A percentile compares a stretch with the other conserved stretches of the same genome.
These are phyloP conservation scores for Globisporangium paroecandrum DNA, from an alignment of 352 stramenopile genomes.

Conservation along the genomic window DNA sequence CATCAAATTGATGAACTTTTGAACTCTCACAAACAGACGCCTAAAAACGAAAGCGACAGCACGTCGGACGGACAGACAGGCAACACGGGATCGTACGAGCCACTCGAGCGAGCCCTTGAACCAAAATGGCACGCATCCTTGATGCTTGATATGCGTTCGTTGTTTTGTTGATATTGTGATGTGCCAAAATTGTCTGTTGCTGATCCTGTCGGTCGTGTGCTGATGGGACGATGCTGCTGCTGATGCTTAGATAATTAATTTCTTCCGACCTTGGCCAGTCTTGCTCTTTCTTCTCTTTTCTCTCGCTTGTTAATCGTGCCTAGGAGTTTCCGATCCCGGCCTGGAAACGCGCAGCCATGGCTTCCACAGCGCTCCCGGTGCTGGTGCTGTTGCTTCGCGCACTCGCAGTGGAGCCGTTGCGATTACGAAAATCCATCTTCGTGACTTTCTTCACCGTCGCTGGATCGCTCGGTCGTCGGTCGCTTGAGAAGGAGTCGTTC, in stretches of 20 bases:
- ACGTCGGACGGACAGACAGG: background rate
- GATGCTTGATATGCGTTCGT: slow-evolving; percentile 3
- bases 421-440: slow-evolving; percentile 40
- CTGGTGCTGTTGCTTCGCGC: slow-evolving; percentile 8
- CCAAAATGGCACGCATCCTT: background rate
- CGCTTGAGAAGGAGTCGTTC: slow-evolving; percentile 13
- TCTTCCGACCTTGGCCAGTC: background rate
- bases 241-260: slow-evolving; percentile 13
- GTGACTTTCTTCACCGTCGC: slow-evolving; percentile 25
- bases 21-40: slow-evolving; percentile 7
- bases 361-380: slow-evolving; percentile 16
- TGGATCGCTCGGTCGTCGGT: slow-evolving; percentile 18
- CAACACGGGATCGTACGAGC: background rate
- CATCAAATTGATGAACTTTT: background rate
- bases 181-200: slow-evolving; percentile 1
- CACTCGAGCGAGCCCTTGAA: background rate
- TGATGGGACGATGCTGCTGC: background rate
- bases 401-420: slow-evolving; percentile 35
- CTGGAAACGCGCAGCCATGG: slow-evolving; percentile 22
- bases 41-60: background rate
- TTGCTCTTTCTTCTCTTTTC: background rate
- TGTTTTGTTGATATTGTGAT: slow-evolving; percentile 1
- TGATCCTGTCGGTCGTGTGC: background rate
- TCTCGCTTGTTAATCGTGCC: background rate
- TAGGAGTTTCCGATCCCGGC: slow-evolving; percentile 5